Evolutionary conservation across 2,329 filamentous ascomycete genomes (phyloP).

Genomic region (Trichoderma sp.): DNA sequence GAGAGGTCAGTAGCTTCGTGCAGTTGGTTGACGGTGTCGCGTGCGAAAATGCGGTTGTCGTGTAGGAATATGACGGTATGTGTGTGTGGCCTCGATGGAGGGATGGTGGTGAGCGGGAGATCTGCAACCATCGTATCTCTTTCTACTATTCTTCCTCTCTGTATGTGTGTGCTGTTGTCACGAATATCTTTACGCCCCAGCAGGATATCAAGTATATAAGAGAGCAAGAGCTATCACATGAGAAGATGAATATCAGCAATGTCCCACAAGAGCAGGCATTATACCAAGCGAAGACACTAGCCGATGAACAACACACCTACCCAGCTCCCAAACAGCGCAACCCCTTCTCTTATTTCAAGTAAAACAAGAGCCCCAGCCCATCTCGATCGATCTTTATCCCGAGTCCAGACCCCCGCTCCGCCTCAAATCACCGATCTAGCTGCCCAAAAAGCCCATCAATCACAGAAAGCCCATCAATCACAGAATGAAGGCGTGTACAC

Average conservation of each 20-base stretch:
- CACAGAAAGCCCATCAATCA: slow-evolving; percentile 1
- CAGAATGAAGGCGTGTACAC: background rate
- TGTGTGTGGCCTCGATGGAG: slow-evolving; percentile 10
- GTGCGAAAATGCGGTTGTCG: background rate
- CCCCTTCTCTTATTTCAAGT: background rate
- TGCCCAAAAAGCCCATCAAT: slow-evolving; percentile 14
- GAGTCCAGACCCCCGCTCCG: slow-evolving; percentile 7
- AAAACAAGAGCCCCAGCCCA: background rate
- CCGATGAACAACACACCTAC: background rate
- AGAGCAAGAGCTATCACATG: background rate
- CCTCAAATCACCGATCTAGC: background rate
- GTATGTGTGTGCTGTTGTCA: background rate
- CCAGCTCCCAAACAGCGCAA: background rate
- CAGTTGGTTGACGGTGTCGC: background rate
- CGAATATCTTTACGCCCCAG: background rate
- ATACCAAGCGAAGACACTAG: background rate
- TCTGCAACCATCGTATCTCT: slow-evolving; percentile 1
- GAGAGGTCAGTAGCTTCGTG: slow-evolving; percentile 9
- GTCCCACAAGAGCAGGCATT: background rate
- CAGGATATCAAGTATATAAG: background rate
- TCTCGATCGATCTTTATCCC: background rate
- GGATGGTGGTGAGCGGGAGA: slow-evolving; percentile 14
- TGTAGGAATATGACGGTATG: slow-evolving; percentile 19
- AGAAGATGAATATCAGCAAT: background rate
- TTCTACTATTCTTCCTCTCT: background rate